A percentile compares a stretch with the other conserved stretches of the same genome.
These are phyloP conservation scores for Cladophialophora carrionii DNA, from an alignment of 2,329 filamentous ascomycete species.

Conservation along the genomic window DNA sequence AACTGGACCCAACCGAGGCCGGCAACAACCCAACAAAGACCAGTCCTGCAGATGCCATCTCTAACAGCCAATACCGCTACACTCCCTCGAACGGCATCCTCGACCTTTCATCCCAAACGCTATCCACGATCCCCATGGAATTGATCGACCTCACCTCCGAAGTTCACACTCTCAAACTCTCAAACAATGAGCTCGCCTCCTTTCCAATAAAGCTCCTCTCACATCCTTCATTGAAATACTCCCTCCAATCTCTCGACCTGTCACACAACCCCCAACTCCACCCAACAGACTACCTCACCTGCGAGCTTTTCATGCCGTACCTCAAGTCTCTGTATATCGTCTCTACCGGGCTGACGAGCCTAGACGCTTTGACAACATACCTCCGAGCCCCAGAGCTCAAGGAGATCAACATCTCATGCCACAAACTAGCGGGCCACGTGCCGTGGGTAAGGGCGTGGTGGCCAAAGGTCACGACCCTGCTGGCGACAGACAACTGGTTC, in stretches of 20 bases:
- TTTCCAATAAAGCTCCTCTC: slow-evolving; percentile 70
- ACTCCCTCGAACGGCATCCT: slow-evolving; percentile 52
- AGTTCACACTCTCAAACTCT: slow-evolving; percentile 58
- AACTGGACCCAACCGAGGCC: slow-evolving; percentile 10
- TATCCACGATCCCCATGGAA: slow-evolving; percentile 58
- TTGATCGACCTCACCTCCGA: slow-evolving; percentile 54
- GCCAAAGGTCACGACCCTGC: slow-evolving; percentile 69
- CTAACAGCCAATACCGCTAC: slow-evolving; percentile 12
- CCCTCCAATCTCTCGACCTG: slow-evolving; percentile 71
- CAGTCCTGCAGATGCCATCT: not conserved
- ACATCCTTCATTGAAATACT: slow-evolving; percentile 64
- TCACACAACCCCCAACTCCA: slow-evolving; percentile 71
- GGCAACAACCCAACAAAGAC: not conserved
- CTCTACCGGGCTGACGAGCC: slow-evolving; percentile 71
- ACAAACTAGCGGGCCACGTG: slow-evolving; percentile 71
- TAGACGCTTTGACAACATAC: slow-evolving; percentile 66
- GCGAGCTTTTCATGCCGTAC: slow-evolving; percentile 69
- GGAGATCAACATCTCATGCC: slow-evolving; percentile 79
- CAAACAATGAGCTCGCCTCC: slow-evolving; percentile 73
- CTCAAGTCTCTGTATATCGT: slow-evolving; percentile 77
- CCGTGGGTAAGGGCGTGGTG: slow-evolving; percentile 69
- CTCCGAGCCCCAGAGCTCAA: slow-evolving; percentile 75
- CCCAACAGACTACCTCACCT: slow-evolving; percentile 66
- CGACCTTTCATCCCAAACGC: slow-evolving; percentile 63
- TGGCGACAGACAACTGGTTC: slow-evolving; percentile 79